Percentiles rank a stretch among this genome's conserved stretches.
These are phyloP conservation scores for Urtica urens DNA, from an alignment of 306 rosid species.

Conservation along the genomic window DNA sequence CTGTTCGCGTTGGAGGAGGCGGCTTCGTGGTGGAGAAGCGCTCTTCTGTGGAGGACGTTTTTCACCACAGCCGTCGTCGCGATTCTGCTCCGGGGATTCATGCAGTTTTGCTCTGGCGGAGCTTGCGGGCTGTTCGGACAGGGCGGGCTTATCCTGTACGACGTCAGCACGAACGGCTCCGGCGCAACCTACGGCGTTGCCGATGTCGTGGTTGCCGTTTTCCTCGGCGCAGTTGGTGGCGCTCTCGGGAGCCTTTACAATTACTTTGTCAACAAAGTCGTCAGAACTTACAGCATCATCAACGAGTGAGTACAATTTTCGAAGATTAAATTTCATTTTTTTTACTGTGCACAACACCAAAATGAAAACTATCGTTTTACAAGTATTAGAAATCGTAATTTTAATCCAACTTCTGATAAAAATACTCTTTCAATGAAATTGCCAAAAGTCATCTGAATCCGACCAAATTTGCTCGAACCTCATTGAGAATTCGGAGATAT, in stretches of 20 bases:
- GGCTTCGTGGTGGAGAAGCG: slow-evolving; percentile 95
- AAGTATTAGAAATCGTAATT: no score
- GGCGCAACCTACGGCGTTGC: slow-evolving; percentile 29
- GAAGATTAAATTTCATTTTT: no score
- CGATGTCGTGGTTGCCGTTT: slow-evolving; percentile 44
- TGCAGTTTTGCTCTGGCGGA: slow-evolving; percentile 38
- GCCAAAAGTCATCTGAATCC: no score
- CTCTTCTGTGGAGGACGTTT: slow-evolving; percentile 80
- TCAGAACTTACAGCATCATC: slow-evolving; percentile 59
- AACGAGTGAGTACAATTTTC: slow-evolving; percentile 53
- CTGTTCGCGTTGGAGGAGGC: slow-evolving; percentile 91
- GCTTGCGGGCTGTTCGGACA: slow-evolving; percentile 67
- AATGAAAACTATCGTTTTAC: no score
- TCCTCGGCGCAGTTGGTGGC: slow-evolving; percentile 64
- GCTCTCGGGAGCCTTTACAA: slow-evolving; percentile 69
- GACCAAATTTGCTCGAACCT: no score
- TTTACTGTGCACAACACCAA: no score
- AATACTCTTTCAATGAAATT: no score
- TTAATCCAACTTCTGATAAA: no score
- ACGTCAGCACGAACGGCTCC: slow-evolving; percentile 42
- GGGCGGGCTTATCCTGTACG: slow-evolving; percentile 76
- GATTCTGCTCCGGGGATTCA: slow-evolving; percentile 48
- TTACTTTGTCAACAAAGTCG: slow-evolving; percentile 65
- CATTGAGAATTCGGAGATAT: no score
- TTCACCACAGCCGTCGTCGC: slow-evolving; percentile 85